These are phyloP conservation scores for Septoria linicola DNA, from an alignment of 2,329 filamentous ascomycete species.

Conservation along the genomic window DNA sequence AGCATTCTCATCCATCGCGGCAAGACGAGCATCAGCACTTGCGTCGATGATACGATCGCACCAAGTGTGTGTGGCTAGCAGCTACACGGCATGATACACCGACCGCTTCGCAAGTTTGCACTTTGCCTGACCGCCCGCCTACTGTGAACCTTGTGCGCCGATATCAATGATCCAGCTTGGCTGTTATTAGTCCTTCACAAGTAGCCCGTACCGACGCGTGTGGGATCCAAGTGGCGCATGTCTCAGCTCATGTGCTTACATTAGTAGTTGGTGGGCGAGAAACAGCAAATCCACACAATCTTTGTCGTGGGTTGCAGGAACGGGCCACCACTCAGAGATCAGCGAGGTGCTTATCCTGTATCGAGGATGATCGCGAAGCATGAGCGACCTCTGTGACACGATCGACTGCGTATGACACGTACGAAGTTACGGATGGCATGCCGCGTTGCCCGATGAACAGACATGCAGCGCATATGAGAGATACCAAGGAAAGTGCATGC, in stretches of 20 bases:
- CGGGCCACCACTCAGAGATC: not conserved
- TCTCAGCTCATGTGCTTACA: slow-evolving; percentile 4
- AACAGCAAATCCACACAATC: no score
- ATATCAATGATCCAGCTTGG: not conserved
- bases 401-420: slow-evolving; percentile 11
- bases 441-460: slow-evolving; percentile 1
- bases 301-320: not conserved
- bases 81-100: not conserved
- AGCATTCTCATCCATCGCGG: slow-evolving; percentile 19
- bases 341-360: not conserved
- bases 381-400: not conserved
- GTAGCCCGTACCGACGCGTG: slow-evolving; percentile 1
- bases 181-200: slow-evolving; percentile 1
- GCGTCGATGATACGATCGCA: not conserved
- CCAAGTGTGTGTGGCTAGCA: not conserved
- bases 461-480: slow-evolving; percentile 1
- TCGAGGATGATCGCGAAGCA: slow-evolving; percentile 10
- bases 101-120: not conserved
- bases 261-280: not conserved
- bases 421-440: slow-evolving; percentile 5
- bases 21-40: slow-evolving; percentile 3
- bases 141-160: not conserved
- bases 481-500: slow-evolving; percentile 5
- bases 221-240: slow-evolving; percentile 9
- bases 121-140: not conserved